Evolutionary conservation across 179 eudicot genomes (phyloP).

Genomic region (Nepenthes alata): DNA sequence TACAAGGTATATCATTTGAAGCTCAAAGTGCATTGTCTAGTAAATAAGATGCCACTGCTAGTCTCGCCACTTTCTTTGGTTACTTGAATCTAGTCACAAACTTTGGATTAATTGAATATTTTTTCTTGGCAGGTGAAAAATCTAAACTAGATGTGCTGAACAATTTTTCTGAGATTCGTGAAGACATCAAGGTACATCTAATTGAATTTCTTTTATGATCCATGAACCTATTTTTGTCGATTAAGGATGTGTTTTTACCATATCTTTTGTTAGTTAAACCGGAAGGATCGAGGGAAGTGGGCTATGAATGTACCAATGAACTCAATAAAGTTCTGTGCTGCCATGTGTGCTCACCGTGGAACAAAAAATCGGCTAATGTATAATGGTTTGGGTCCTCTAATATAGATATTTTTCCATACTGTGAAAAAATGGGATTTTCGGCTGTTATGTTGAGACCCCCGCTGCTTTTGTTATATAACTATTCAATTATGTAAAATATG

Average conservation of each 20-base stretch:
- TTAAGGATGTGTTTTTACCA: background rate
- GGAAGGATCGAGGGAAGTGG: background rate
- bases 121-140: conserved; percentile 27
- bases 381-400: too few species aligned
- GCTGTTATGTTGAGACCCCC: too few species aligned
- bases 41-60: background rate
- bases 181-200: conserved; percentile 22
- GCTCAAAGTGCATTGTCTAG: background rate
- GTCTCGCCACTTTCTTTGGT: background rate
- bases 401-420: too few species aligned
- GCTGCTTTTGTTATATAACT: too few species aligned
- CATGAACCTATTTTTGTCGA: too few species aligned
- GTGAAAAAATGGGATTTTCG: too few species aligned
- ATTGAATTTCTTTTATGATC: too few species aligned
- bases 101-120: background rate
- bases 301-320: background rate
- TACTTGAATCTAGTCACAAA: background rate
- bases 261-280: background rate
- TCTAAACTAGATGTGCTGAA: conserved; percentile 21
- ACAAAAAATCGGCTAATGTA: too few species aligned
- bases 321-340: background rate
- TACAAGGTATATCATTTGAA: background rate
- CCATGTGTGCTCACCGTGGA: too few species aligned
- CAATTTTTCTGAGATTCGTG: conserved; percentile 22
- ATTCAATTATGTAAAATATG: too few species aligned